Base-by-base conservation (phyloP, 1,284 basidiomycete genomes). In the Leccinum pachyderme region DNA sequence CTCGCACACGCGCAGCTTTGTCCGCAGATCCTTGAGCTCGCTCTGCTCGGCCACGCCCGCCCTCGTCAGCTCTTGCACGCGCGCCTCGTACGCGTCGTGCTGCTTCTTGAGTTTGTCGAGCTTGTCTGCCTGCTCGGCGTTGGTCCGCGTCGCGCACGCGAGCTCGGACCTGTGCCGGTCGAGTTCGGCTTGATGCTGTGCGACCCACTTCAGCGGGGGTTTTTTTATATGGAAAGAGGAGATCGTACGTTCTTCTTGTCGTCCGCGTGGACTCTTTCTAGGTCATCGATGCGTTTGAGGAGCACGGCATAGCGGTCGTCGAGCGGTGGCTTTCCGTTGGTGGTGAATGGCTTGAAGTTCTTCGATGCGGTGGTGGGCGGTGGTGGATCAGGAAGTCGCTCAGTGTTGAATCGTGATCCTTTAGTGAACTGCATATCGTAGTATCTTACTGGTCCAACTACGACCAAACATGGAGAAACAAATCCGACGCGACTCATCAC, bases 51-150 rank as follows among this genome's bases (percentile, higher is more conserved):
- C 57, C 2, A 69, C 57, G n/a, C 72, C 69, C 9, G 70, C 57
- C 60, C 80, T 83, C 68, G 81, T 86, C 52, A 83, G 69, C 47
- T 87, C 87, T 47, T 83, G 81, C 1, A 84, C 58, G 31, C 80
- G 78, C 12, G 66, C 60, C 29, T 87, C 85, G 44, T 83, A 75
- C 2, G 72, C 54, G 0, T 82, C 81, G 32, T 75, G 79, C 56
- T 84, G 82, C 64, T 82, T 87, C 76, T 81, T 86, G 49, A 83
- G 73, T 61, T 82, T 87, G 47, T 85, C 82, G 2, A 78, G 59
- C 5, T 78, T 79, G 8, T 84, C 83, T 4, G 72, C 59, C n/a
- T 82, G 77, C 31, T 89, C 87, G 1, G 71, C 54, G 35, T 74
- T 75, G 2, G 70, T 61, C 59, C 79, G 82, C 51, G 81, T 81